These are phyloP conservation scores for Rhizophora apiculata DNA, from an alignment of 345 rosid genomes.

Conservation along the genomic window DNA sequence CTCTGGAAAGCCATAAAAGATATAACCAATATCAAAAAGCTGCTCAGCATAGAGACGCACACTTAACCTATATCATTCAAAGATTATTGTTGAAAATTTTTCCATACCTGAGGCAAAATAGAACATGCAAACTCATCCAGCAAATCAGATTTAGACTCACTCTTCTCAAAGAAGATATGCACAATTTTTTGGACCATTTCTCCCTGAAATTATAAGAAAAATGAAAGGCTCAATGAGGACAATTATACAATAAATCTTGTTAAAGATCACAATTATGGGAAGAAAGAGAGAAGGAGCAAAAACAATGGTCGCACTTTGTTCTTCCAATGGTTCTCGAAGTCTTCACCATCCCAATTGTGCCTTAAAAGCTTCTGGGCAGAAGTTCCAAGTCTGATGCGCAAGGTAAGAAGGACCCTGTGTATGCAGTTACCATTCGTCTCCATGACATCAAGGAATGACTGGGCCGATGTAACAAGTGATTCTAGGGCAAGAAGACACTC, in stretches of 20 bases:
- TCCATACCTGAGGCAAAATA: constrained; percentile 61
- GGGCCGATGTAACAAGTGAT: constrained; percentile 45
- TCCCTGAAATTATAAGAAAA: constrained; percentile 47
- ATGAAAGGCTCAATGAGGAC: constrained; percentile 9
- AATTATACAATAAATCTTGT: constrained; percentile 1
- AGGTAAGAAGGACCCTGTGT: constrained; percentile 34
- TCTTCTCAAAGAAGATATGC: constrained; percentile 60
- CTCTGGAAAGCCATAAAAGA: neutral
- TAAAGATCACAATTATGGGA: constrained; percentile 3
- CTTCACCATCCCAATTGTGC: constrained; percentile 52
- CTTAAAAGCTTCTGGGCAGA: constrained; percentile 65
- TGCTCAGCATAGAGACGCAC: neutral
- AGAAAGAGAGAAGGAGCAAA: constrained; percentile 14
- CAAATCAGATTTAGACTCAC: constrained; percentile 56
- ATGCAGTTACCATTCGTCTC: constrained; percentile 36
- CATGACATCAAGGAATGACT: constrained; percentile 33
- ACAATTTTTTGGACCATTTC: constrained; percentile 63
- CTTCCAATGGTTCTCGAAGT: constrained; percentile 65
- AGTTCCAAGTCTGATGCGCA: constrained; percentile 48
- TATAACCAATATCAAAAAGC: neutral
- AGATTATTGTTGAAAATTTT: neutral
- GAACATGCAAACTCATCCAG: constrained; percentile 68
- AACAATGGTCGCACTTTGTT: constrained; percentile 51
- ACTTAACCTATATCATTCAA: neutral
- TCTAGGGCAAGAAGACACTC: constrained; percentile 66